Evolutionary conservation across 768 basidiomycete genomes (phyloP).

Genomic region (Xerocomellus intermedius): DNA sequence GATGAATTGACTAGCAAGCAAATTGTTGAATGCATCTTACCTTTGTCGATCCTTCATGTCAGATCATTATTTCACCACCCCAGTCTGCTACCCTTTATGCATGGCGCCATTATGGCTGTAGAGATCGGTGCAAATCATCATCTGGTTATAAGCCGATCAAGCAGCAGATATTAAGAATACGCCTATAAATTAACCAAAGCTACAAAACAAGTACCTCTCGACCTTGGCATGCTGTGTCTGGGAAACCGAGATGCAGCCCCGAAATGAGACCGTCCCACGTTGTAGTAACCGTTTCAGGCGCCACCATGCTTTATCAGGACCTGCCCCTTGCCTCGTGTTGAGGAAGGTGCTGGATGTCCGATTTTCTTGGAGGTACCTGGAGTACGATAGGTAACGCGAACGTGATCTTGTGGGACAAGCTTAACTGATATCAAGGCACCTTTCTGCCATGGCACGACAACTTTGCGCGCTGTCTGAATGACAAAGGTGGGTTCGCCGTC

Average conservation of each 20-base stretch:
- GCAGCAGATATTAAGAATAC: neutral
- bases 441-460: constrained; percentile 17
- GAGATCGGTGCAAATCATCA: constrained; percentile 9
- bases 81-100: neutral
- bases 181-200: constrained; percentile 3
- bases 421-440: constrained; percentile 24
- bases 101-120: neutral
- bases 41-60: constrained; percentile 4
- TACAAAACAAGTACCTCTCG: constrained; percentile 3
- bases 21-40: neutral
- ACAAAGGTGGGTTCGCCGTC: constrained; percentile 19
- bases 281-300: neutral
- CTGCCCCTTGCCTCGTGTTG: constrained; percentile 20
- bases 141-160: constrained; percentile 3
- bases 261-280: constrained; percentile 15
- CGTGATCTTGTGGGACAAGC: neutral
- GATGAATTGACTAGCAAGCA: neutral
- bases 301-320: constrained; percentile 12
- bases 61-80: neutral
- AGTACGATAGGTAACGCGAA: constrained; percentile 6
- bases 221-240: neutral
- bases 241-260: neutral
- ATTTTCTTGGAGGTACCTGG: constrained; percentile 28
- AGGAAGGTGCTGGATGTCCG: constrained; percentile 6
- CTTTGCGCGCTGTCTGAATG: constrained; percentile 24